These are phyloP conservation scores for Pyrenopolyporus hunteri DNA, from an alignment of 495 filamentous ascomycete species.

Conservation along the genomic window DNA sequence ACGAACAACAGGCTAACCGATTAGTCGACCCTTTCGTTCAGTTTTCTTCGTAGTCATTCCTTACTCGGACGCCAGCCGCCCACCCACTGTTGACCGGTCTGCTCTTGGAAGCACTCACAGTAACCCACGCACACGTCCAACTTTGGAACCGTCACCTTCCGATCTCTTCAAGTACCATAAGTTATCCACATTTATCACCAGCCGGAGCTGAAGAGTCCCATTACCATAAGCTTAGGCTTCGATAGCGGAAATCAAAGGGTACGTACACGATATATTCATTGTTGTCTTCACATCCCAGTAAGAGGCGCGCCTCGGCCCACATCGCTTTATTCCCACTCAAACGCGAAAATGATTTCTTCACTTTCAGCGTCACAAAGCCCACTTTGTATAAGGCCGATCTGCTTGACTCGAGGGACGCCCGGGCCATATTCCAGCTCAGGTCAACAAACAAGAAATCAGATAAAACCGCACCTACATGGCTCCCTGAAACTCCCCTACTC, in stretches of 20 bases:
- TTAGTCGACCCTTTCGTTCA: constrained; percentile 34
- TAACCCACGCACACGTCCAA: constrained; percentile 17
- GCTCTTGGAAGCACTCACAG: constrained; percentile 37
- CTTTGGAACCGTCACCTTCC: constrained; percentile 20
- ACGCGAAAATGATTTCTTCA: constrained; percentile 1
- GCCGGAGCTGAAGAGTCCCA: constrained; percentile 45
- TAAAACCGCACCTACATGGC: constrained; percentile 13
- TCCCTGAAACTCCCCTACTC: neutral
- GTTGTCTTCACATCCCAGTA: neutral
- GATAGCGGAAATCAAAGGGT: too few relatives aligned
- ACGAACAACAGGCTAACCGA: constrained; percentile 29
- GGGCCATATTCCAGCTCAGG: neutral
- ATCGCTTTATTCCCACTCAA: neutral
- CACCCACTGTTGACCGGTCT: constrained; percentile 29
- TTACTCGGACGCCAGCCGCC: constrained; percentile 45
- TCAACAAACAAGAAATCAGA: constrained; percentile 2
- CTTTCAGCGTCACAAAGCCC: constrained; percentile 23
- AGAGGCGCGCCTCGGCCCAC: too few relatives aligned
- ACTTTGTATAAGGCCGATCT: constrained; percentile 10
- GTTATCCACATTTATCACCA: constrained; percentile 32
- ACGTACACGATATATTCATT: constrained; percentile 6
- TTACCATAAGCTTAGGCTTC: neutral
- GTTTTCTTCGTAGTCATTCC: constrained; percentile 43
- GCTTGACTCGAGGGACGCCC: neutral
- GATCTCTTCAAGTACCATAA: constrained; percentile 21